These are phyloP conservation scores for Claviceps arundinis DNA, from an alignment of 2,329 filamentous ascomycete genomes.

Conservation along the genomic window DNA sequence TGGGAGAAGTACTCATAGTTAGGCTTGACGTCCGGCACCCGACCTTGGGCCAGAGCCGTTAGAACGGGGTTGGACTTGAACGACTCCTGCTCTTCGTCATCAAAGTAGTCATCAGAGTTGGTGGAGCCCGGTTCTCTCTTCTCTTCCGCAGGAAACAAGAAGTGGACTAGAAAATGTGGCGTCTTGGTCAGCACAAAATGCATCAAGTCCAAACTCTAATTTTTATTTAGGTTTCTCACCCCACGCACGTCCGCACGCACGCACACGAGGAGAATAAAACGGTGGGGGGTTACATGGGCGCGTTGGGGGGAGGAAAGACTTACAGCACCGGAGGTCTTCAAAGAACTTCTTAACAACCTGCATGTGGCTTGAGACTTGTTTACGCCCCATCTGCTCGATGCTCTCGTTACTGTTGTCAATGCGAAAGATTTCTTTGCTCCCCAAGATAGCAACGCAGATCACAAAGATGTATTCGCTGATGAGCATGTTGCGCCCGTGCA, in stretches of 20 bases:
- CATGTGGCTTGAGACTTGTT: constrained; percentile 59
- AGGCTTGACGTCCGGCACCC: constrained; percentile 43
- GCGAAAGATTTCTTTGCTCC: constrained; percentile 29
- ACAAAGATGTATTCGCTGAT: constrained; percentile 53
- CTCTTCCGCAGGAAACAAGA: constrained; percentile 43
- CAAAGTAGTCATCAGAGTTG: constrained; percentile 42
- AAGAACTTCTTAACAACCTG: constrained; percentile 58
- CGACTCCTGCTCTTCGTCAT: constrained; percentile 33
- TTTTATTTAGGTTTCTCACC: neutral
- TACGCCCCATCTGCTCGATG: constrained; percentile 38
- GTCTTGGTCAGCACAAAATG: constrained; percentile 1
- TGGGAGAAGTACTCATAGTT: constrained; percentile 50
- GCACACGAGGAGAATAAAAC: neutral
- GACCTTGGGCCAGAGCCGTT: constrained; percentile 43
- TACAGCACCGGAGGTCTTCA: constrained; percentile 48
- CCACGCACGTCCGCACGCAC: neutral
- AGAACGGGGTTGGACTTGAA: constrained; percentile 55
- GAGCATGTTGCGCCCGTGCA: constrained; percentile 56
- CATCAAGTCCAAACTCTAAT: neutral
- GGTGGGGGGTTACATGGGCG: neutral
- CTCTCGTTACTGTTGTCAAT: constrained; percentile 31
- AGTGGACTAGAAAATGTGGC: constrained; percentile 32
- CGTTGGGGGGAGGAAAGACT: constrained; percentile 19
- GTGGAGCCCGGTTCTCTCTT: constrained; percentile 46
- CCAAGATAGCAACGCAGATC: constrained; percentile 24